Conservation (phyloP, 1,284 basidiomycete species). For the Fomitopsis betulina region DNA sequence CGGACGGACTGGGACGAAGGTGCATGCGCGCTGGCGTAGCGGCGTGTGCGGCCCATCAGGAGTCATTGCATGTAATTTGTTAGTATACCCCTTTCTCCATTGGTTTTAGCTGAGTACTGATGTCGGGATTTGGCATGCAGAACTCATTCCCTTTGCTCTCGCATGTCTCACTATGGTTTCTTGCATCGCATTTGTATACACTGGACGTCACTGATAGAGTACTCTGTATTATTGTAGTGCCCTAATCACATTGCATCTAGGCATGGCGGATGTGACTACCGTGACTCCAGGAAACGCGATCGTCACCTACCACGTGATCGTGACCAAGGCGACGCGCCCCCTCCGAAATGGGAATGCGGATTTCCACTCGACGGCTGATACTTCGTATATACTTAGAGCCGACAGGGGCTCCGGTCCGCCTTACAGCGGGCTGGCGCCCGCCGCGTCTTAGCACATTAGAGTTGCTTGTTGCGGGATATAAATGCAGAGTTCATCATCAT, state of each 20-base stretch:
- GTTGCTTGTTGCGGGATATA: no score
- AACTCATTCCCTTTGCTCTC: neutral
- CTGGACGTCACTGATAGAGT: neutral
- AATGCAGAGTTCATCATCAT: no score
- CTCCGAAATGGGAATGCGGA: neutral
- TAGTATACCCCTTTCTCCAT: neutral
- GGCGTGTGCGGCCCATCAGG: neutral
- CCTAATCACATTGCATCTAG: neutral
- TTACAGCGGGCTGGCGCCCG: no score
- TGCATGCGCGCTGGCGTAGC: conserved; percentile 27
- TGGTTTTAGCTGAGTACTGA: neutral
- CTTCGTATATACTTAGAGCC: no score
- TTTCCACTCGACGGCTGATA: neutral
- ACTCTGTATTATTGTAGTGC: neutral
- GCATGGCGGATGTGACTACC: no score
- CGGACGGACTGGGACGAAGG: conserved; percentile 59
- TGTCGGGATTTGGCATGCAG: neutral
- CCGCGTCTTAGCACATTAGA: no score
- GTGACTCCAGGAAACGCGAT: neutral
- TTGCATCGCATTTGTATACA: neutral
- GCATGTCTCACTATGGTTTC: neutral
- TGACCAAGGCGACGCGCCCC: neutral
- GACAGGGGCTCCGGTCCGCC: no score
- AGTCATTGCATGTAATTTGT: neutral
- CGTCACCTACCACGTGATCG: neutral